Conservation (phyloP, 2,329 filamentous ascomycete genomes). For the Knoxdaviesia capensis region DNA sequence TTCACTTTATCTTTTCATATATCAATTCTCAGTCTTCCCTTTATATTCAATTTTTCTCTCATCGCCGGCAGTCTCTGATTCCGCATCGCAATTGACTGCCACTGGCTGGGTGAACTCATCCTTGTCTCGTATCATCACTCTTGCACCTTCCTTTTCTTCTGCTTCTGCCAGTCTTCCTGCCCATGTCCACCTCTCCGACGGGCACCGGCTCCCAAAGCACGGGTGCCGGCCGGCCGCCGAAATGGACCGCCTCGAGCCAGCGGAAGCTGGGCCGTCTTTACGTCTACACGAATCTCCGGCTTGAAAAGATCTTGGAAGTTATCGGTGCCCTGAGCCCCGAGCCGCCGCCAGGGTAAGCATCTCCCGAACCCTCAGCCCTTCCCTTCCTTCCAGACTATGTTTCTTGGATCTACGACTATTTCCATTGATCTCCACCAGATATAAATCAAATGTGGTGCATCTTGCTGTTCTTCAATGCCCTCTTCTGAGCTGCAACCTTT, state of each 20-base stretch:
- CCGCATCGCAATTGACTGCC: background rate
- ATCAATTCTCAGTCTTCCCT: background rate
- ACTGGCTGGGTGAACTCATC: background rate
- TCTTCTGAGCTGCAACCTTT: too few species aligned
- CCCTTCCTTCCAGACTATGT: background rate
- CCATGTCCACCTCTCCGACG: slow-evolving; percentile 8
- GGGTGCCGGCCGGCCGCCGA: slow-evolving; percentile 28
- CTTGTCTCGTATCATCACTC: background rate
- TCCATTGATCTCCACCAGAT: too few species aligned
- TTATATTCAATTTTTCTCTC: background rate
- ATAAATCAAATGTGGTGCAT: too few species aligned
- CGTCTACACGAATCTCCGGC: slow-evolving; percentile 30
- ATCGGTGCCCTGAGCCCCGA: slow-evolving; percentile 21
- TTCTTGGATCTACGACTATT: background rate
- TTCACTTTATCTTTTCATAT: background rate
- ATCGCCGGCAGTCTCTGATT: background rate
- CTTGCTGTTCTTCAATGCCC: too few species aligned
- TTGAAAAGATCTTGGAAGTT: slow-evolving; percentile 26
- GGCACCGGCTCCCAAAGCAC: slow-evolving; percentile 11
- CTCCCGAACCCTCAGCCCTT: too few species aligned
- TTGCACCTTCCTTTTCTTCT: background rate
- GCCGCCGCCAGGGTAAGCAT: slow-evolving; percentile 22
- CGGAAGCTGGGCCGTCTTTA: slow-evolving; percentile 35
- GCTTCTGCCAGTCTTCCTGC: background rate
- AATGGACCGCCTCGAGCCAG: slow-evolving; percentile 32